Evolutionary conservation across 2,329 filamentous ascomycete species (phyloP), one percentile per base, ranked within the genome.

Genomic region (Pseudopyrenochaeta lycopersici): DNA sequence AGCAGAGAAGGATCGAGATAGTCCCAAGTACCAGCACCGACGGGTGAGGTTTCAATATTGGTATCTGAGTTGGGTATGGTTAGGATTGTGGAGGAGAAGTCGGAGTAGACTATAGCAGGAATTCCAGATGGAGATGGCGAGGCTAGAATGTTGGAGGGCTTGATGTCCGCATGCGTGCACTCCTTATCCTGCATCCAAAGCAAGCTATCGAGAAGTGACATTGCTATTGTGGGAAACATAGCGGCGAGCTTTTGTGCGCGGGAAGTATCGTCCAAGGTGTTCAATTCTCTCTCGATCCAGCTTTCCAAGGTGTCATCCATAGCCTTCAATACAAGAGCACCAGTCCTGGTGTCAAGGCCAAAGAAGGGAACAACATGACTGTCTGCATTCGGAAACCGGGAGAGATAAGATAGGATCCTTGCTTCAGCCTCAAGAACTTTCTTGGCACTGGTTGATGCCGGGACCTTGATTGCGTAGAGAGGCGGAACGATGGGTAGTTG

Each of bases 21-120:
- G 49, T 79, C 78, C 77, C 78, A 81, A 0, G 79, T 82, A 0
- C 78, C 80, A 35, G 72, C 77, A 38, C 77, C 79, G 7, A 76
- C 66, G 31, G 70, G 69, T 0, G 68, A 56, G n/a, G 58, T 43
- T 44, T 60, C 32, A 18, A 49, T 45, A 46, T 58, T 58, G 12
- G 50, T 52, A 5, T 35, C 46, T 2, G 58, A 31, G 9, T 56
- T 35, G 3, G 59, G 44, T 11, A 44, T 40, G 29, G 56, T 31
- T 7, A 70, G 54, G 21, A 67, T 61, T 20, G 77, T 73, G 10
- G 78, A 75, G 3, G 77, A 80, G 62, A 81, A 81, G 63, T 81
- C 79, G 14, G 79, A 75, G 59, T 72, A 80, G 27, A 74, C 71
- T 50, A 73, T 68, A 31, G 54, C 31, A 1, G 63, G 58, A 15